Conservation (phyloP, 495 filamentous ascomycete genomes). For the Cladorrhinum samala region DNA sequence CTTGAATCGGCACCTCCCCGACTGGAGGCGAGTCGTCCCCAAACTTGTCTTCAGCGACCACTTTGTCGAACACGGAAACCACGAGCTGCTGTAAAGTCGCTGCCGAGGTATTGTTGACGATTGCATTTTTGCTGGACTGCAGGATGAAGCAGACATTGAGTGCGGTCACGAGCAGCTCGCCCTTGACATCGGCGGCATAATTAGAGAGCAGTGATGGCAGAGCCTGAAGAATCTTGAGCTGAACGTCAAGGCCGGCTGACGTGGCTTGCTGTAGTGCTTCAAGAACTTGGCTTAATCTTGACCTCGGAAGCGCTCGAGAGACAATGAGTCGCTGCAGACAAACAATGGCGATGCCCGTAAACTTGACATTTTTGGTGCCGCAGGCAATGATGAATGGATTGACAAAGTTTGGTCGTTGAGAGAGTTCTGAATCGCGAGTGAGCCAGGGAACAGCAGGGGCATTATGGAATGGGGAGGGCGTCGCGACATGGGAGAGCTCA, state of each 20-base stretch:
- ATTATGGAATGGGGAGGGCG: not conserved
- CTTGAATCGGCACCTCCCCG: slow-evolving; percentile 57
- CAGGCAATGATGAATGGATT: slow-evolving; percentile 92
- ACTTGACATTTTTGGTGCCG: slow-evolving; percentile 78
- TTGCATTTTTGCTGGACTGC: slow-evolving; percentile 81
- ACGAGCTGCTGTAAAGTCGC: slow-evolving; percentile 93
- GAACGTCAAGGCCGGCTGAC: slow-evolving; percentile 71
- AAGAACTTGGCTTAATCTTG: slow-evolving; percentile 72
- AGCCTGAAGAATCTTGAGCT: slow-evolving; percentile 92
- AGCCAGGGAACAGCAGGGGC: slow-evolving; percentile 1
- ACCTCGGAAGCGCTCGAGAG: slow-evolving; percentile 64
- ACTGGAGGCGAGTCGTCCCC: slow-evolving; percentile 45
- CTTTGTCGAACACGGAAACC: slow-evolving; percentile 86
- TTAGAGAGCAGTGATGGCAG: slow-evolving; percentile 88
- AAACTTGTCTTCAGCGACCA: slow-evolving; percentile 66
- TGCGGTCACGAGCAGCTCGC: slow-evolving; percentile 70
- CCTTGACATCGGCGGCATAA: slow-evolving; percentile 74
- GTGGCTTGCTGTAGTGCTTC: slow-evolving; percentile 81
- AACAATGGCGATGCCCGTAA: slow-evolving; percentile 76
- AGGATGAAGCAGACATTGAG: slow-evolving; percentile 87
- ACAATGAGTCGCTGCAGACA: slow-evolving; percentile 87
- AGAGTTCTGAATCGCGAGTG: slow-evolving; percentile 59
- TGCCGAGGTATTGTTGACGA: slow-evolving; percentile 90
- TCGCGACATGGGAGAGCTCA: not conserved
- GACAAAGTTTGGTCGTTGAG: slow-evolving; percentile 72